Evolutionary conservation across 176 grass and related monocot species (phyloP).

Genomic region (Zea luxurians): DNA sequence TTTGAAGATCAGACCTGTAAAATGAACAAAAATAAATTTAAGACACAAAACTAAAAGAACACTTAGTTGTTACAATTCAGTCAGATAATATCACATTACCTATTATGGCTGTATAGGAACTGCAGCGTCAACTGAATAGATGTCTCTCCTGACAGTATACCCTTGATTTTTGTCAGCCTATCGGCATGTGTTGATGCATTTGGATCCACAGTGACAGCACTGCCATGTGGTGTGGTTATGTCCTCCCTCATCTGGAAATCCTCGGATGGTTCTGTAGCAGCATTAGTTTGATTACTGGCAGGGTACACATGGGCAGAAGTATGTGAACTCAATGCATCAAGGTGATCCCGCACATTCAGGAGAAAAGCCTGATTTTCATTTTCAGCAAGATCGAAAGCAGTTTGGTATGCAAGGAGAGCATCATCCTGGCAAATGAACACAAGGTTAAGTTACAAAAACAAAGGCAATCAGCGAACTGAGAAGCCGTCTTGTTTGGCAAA

Average conservation of each 20-base stretch:
- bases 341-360: slow-evolving; percentile 50
- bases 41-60: slow-evolving; percentile 12
- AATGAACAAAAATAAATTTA: slow-evolving; percentile 9
- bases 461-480: background rate
- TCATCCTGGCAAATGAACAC: slow-evolving; percentile 59
- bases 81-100: slow-evolving; percentile 32
- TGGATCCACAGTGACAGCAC: slow-evolving; percentile 48
- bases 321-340: slow-evolving; percentile 30
- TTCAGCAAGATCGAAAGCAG: slow-evolving; percentile 80
- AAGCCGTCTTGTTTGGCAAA: background rate
- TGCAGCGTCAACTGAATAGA: slow-evolving; percentile 79
- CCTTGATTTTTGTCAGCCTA: slow-evolving; percentile 62
- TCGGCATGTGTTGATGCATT: slow-evolving; percentile 48
- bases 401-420: slow-evolving; percentile 77
- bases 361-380: slow-evolving; percentile 94
- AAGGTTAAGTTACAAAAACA: background rate
- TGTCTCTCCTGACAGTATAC: slow-evolving; percentile 72
- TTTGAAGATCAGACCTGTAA: slow-evolving; percentile 76
- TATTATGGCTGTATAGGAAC: slow-evolving; percentile 85
- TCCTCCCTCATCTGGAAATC: slow-evolving; percentile 69
- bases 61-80: slow-evolving; percentile 2
- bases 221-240: slow-evolving; percentile 43
- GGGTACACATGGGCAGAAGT: slow-evolving; percentile 5
- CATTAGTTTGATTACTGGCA: slow-evolving; percentile 41
- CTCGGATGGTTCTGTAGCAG: slow-evolving; percentile 33